Evolutionary conservation across 805 yeast genomes (phyloP).

Genomic region (Wickerhamiella bombiphila): DNA sequence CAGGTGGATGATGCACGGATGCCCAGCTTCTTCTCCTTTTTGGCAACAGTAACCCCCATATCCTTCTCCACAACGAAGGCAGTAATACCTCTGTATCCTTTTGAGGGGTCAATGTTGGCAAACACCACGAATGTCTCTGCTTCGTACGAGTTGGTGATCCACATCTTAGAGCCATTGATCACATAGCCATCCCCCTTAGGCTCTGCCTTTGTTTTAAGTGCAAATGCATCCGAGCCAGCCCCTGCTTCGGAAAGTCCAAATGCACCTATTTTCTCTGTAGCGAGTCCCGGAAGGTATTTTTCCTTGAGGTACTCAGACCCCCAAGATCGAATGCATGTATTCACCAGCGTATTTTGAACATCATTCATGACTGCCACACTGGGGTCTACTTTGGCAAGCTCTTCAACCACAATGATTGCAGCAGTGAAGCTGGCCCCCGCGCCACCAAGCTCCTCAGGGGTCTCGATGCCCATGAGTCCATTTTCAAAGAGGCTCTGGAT

Average conservation of each 20-base stretch:
- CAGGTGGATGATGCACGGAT: slow-evolving; percentile 32
- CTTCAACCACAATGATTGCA: slow-evolving; percentile 32
- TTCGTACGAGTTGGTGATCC: slow-evolving; percentile 33
- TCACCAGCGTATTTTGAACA: slow-evolving; percentile 33
- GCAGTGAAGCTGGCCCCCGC: slow-evolving; percentile 33
- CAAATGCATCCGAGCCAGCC: slow-evolving; percentile 32
- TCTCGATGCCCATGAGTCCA: slow-evolving; percentile 33
- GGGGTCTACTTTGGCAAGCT: slow-evolving; percentile 31
- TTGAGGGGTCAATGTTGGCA: slow-evolving; percentile 29
- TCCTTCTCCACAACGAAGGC: slow-evolving; percentile 30
- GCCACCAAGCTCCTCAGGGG: slow-evolving; percentile 33
- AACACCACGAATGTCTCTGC: slow-evolving; percentile 29
- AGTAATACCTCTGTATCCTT: slow-evolving; percentile 33
- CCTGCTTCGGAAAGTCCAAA: slow-evolving; percentile 29
- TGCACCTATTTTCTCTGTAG: slow-evolving; percentile 26
- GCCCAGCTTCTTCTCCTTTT: slow-evolving; percentile 32
- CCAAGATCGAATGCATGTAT: slow-evolving; percentile 28
- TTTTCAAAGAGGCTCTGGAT: slow-evolving; percentile 22
- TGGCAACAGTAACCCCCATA: slow-evolving; percentile 29
- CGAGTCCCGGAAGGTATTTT: slow-evolving; percentile 28
- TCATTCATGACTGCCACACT: slow-evolving; percentile 30
- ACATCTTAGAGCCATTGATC: slow-evolving; percentile 30
- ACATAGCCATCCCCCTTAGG: slow-evolving; percentile 28
- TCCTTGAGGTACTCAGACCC: slow-evolving; percentile 26
- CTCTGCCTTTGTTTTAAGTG: slow-evolving; percentile 27